Percentiles rank a stretch among this genome's conserved stretches.
These are phyloP conservation scores for Alternaria metachromatica DNA, from an alignment of 2,329 filamentous ascomycete species.

Conservation along the genomic window DNA sequence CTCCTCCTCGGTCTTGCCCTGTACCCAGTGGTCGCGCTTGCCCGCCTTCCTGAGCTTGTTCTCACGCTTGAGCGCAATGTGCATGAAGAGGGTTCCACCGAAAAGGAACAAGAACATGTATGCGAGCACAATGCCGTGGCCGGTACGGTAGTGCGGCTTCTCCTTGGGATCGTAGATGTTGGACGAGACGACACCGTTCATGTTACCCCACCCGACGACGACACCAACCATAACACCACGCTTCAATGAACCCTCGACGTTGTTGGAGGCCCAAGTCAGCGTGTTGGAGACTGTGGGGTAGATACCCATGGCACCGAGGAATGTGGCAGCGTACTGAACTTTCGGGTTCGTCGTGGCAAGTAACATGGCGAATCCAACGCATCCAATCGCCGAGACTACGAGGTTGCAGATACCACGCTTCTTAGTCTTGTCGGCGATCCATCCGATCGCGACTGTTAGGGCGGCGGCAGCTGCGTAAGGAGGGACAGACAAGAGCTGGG, in stretches of 20 bases:
- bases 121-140: constrained; percentile 76
- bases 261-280: constrained; percentile 87
- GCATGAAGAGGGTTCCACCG: constrained; percentile 72
- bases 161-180: constrained; percentile 75
- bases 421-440: constrained; percentile 75
- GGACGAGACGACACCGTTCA: constrained; percentile 83
- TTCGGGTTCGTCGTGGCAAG: constrained; percentile 67
- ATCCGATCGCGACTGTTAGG: constrained; percentile 73
- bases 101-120: constrained; percentile 77
- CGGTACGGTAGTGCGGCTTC: constrained; percentile 71
- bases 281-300: constrained; percentile 89
- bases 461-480: constrained; percentile 76
- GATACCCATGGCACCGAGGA: constrained; percentile 85
- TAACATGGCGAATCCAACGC: constrained; percentile 82
- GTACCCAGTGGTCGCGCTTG: constrained; percentile 69
- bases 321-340: constrained; percentile 83
- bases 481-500: constrained; percentile 77
- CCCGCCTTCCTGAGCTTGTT: constrained; percentile 71
- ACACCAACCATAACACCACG: constrained; percentile 86
- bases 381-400: constrained; percentile 70
- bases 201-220: constrained; percentile 88
- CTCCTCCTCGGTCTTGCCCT: constrained; percentile 69
- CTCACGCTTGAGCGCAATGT: constrained; percentile 68
- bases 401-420: constrained; percentile 84
- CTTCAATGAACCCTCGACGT: constrained; percentile 92